Base-by-base conservation (phyloP, 148 eudicot genomes). In the Rhododendron griersonianum region DNA sequence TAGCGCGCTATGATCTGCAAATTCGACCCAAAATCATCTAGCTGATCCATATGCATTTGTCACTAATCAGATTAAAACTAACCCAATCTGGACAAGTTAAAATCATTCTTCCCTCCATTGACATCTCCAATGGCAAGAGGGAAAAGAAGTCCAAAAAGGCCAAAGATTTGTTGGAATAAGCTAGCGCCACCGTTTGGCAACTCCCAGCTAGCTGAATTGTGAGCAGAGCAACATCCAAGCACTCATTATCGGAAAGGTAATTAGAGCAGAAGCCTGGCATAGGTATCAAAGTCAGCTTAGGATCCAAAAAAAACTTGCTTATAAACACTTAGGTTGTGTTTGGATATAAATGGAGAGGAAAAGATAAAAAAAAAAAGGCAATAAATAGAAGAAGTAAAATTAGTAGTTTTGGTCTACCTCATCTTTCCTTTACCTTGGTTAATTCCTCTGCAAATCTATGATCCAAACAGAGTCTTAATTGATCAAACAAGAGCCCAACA, bases 181-280 rank as follows among this genome's bases (percentile, higher is more conserved):
- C 81, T 23, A 65, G 82, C 82, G 25, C 82, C 61, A 13, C 23
- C 44, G 5, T 75, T 37, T 21, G 73, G 80, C 35, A 18, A 28
- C 30, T 77, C 48, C 81, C 83, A 74, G 63, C 73, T 86, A 90
- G 86, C 89, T 85, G 85, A 89, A 90, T 69, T 82, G 89, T 35
- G 93, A 91, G 44, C 87, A 85, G 81, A 95, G 87, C 84, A 91
- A 89, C 91, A 90, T 87, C 90, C 93, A 88, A 81, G 90, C 91
- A 87, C 91, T 87, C 87, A 95, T 84, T 80, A 91, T 28, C 2
- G 96, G 98, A 86, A 93, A 90, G 81, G 90, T 86, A 16, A 93
- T 83, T 28, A 90, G 53, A n/a, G 91, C 89, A 77, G 98, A 95
- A 79, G 94, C 95, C 98, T 95, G 91, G 44, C 69, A 90, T 16